Evolutionary conservation across 2,329 filamentous ascomycete genomes (phyloP).

Genomic region (Aspergillus aculeatus): DNA sequence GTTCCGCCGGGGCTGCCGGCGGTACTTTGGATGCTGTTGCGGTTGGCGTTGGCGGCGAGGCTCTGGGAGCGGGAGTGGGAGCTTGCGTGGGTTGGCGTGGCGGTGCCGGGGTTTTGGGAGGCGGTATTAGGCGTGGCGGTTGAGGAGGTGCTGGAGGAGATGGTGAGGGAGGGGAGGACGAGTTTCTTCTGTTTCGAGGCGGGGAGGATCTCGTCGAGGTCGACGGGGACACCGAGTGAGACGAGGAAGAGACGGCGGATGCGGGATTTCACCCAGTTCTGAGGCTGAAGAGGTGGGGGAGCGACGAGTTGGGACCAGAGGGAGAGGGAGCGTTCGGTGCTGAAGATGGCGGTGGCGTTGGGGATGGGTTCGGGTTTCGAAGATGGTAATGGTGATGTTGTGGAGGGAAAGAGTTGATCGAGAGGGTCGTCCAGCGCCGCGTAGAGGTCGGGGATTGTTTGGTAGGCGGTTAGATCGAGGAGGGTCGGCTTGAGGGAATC

Average conservation of each 20-base stretch:
- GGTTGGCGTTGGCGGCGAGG: constrained; percentile 21
- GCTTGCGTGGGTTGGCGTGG: constrained; percentile 59
- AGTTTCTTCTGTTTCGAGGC: constrained; percentile 98
- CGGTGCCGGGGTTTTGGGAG: constrained; percentile 42
- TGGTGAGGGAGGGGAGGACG: constrained; percentile 74
- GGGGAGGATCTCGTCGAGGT: constrained; percentile 94
- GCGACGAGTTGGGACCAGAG: constrained; percentile 96
- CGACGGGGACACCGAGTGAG: constrained; percentile 90
- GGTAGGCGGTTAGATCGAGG: constrained; percentile 56
- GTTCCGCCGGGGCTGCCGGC: constrained; percentile 21
- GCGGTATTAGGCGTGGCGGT: constrained; percentile 48
- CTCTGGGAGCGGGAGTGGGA: constrained; percentile 45
- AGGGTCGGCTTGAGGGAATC: constrained; percentile 34
- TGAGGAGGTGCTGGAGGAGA: constrained; percentile 39
- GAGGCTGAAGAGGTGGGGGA: constrained; percentile 88
- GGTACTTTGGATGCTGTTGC: constrained; percentile 29
- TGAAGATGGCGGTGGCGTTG: constrained; percentile 62
- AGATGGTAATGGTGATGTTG: constrained; percentile 34
- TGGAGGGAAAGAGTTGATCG: constrained; percentile 45
- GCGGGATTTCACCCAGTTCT: constrained; percentile 95
- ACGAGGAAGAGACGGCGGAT: constrained; percentile 94
- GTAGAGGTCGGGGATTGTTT: constrained; percentile 44
- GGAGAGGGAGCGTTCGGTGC: constrained; percentile 81
- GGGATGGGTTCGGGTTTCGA: constrained; percentile 42
- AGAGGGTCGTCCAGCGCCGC: constrained; percentile 40